Evolutionary conservation across 169 alveolate genomes (phyloP).

Genomic region (Cryptosporidium felis): DNA sequence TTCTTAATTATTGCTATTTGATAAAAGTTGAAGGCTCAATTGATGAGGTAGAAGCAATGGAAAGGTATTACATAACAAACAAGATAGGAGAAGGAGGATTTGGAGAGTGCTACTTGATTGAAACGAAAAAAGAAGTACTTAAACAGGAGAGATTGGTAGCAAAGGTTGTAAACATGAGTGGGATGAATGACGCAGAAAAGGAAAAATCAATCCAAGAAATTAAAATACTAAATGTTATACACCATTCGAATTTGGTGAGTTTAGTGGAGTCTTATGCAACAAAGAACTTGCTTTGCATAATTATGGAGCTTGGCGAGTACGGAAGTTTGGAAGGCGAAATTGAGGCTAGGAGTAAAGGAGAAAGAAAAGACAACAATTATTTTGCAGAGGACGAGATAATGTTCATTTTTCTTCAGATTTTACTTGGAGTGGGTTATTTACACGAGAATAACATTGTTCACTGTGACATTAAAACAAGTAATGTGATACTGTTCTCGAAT

Average conservation of each 20-base stretch:
- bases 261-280: conserved; percentile 36
- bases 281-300: conserved; percentile 26
- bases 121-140: conserved; percentile 9
- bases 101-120: conserved; percentile 56
- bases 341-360: conserved; percentile 1
- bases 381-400: conserved; percentile 56
- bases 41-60: conserved; percentile 14
- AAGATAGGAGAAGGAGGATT: conserved; percentile 62
- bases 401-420: conserved; percentile 44
- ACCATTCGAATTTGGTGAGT: conserved; percentile 18
- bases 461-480: conserved; percentile 68
- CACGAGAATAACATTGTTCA: conserved; percentile 73
- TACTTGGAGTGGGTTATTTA: conserved; percentile 64
- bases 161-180: conserved; percentile 70
- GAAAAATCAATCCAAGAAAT: conserved; percentile 61
- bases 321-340: conserved; percentile 46
- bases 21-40: too few relatives aligned
- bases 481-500: conserved; percentile 39
- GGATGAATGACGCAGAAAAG: conserved; percentile 70
- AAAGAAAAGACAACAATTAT: neutral
- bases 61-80: conserved; percentile 11
- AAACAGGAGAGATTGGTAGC: conserved; percentile 17
- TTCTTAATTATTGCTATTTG: too few relatives aligned
- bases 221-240: conserved; percentile 39
- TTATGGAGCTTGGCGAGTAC: conserved; percentile 62